These are phyloP conservation scores for Ustilago crameri DNA, from an alignment of 1,284 basidiomycete species.

Conservation along the genomic window DNA sequence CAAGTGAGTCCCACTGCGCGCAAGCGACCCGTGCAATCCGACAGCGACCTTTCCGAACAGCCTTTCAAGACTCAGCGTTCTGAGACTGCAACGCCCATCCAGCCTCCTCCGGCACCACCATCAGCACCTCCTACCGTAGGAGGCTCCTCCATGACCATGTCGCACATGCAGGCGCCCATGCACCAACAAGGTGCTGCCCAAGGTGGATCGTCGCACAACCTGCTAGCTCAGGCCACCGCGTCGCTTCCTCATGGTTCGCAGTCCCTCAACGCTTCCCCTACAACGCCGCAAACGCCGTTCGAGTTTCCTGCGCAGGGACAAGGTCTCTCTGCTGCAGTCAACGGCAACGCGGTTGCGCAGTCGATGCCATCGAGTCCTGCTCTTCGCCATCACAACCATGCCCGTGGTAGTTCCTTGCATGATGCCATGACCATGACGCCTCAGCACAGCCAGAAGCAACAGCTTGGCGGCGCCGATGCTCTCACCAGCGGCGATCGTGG, in stretches of 20 bases:
- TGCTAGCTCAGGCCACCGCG: conserved; percentile 23
- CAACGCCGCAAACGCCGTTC: conserved; percentile 49
- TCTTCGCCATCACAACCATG: conserved; percentile 36
- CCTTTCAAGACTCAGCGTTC: conserved; percentile 47
- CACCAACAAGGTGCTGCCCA: conserved; percentile 29
- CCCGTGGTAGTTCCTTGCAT: conserved; percentile 40
- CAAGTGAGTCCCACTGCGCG: conserved; percentile 37
- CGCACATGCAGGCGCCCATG: conserved; percentile 24
- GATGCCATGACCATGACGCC: conserved; percentile 48
- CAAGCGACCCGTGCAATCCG: conserved; percentile 46
- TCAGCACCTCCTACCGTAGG: conserved; percentile 30
- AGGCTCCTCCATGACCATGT: conserved; percentile 11
- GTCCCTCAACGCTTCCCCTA: conserved; percentile 41
- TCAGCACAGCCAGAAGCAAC: conserved; percentile 18
- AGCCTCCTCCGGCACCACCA: conserved; percentile 36
- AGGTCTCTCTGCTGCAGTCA: conserved; percentile 10
- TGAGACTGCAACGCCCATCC: conserved; percentile 33
- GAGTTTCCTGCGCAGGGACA: conserved; percentile 37
- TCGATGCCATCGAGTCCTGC: conserved; percentile 46
- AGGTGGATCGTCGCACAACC: conserved; percentile 7
- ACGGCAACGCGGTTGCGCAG: conserved; percentile 17
- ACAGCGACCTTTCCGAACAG: conserved; percentile 38
- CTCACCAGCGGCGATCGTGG: conserved; percentile 9
- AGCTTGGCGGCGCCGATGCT: conserved; percentile 5
- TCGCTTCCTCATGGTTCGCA: conserved; percentile 27